Conservation (phyloP, 306 rosid genomes). For the Trifolium repens region DNA sequence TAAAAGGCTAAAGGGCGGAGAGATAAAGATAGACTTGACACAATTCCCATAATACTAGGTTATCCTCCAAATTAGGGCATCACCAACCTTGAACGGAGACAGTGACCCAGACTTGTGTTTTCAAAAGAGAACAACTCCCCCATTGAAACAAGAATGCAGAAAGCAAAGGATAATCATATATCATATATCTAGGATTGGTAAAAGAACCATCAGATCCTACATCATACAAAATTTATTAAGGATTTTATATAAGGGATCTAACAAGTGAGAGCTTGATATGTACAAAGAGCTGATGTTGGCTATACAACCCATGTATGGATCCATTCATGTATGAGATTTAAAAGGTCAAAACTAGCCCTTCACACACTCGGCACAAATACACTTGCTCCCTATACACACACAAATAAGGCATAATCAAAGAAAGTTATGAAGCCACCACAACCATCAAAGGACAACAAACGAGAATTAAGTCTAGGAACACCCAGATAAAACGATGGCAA, state of each 20-base stretch:
- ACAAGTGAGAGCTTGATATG: background rate
- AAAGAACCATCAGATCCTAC: background rate
- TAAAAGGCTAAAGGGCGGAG: background rate
- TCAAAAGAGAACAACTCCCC: background rate
- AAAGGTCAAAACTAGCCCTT: background rate
- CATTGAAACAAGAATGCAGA: background rate
- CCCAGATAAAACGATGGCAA: background rate
- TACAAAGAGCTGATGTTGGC: background rate
- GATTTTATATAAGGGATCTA: background rate
- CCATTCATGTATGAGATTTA: background rate
- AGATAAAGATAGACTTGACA: background rate
- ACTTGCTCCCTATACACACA: background rate
- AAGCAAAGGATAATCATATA: slow-evolving; percentile 23
- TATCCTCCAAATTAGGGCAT: background rate
- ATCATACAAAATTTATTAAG: background rate
- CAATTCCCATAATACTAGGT: background rate
- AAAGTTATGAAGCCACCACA: background rate
- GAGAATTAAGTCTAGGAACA: background rate
- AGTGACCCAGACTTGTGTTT: background rate
- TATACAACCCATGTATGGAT: background rate
- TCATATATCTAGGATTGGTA: background rate
- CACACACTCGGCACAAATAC: background rate
- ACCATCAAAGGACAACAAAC: background rate
- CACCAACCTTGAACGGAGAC: background rate
- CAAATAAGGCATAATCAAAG: slow-evolving; percentile 2